Conservation (phyloP, 1,284 basidiomycete species). For the Ganoderma leucocontextum region DNA sequence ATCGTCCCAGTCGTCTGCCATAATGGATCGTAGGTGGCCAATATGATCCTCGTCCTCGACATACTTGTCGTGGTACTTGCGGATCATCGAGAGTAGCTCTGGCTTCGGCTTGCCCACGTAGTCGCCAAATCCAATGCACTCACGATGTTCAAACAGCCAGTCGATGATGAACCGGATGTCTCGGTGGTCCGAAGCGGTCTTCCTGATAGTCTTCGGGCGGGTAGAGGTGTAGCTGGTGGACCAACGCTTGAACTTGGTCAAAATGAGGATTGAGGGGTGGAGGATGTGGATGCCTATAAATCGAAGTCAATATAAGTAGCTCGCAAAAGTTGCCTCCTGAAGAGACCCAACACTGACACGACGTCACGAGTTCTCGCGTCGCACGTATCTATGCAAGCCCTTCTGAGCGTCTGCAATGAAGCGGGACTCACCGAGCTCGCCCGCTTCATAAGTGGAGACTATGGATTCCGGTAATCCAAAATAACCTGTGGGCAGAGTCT, state of each 20-base stretch:
- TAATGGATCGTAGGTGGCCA: conserved; percentile 20
- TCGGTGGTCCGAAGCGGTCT: conserved; percentile 36
- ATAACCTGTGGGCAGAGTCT: conserved; percentile 41
- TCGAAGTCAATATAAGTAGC: background rate
- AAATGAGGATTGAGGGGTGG: conserved; percentile 43
- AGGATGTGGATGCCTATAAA: conserved; percentile 40
- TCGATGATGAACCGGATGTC: conserved; percentile 41
- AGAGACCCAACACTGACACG: no score
- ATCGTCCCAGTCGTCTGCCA: conserved; percentile 22
- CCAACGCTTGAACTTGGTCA: conserved; percentile 49
- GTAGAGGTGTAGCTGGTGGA: conserved; percentile 35
- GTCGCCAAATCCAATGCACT: conserved; percentile 40
- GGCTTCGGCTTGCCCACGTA: conserved; percentile 42
- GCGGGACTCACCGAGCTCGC: conserved; percentile 14
- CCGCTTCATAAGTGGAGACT: conserved; percentile 31
- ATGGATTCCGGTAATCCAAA: conserved; percentile 41
- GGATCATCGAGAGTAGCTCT: conserved; percentile 40
- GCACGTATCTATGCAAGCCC: background rate
- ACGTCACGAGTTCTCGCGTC: no score
- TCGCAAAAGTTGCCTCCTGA: no score
- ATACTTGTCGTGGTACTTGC: conserved; percentile 34
- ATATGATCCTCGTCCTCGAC: conserved; percentile 21
- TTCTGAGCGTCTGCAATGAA: background rate
- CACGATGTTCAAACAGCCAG: conserved; percentile 38
- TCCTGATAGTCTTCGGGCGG: conserved; percentile 41